Conservation (phyloP, 2,329 filamentous ascomycete species). For the Parastagonospora avenae region DNA sequence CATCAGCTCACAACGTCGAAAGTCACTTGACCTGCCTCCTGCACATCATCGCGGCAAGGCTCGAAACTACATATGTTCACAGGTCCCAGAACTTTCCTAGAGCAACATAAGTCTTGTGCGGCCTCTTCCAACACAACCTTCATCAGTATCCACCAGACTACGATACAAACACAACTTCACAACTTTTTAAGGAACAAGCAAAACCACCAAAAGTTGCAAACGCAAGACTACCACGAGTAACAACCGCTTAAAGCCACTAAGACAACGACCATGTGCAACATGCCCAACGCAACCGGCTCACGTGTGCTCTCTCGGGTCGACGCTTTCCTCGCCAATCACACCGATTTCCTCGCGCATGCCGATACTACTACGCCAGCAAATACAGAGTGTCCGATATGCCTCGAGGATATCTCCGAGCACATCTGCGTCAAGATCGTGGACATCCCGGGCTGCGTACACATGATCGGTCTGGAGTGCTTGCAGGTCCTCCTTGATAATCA, state of each 20-base stretch:
- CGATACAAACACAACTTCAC: too few species aligned
- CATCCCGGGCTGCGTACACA: conserved; percentile 17
- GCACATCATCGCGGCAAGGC: too few species aligned
- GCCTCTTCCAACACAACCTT: too few species aligned
- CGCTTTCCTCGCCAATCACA: conserved; percentile 7
- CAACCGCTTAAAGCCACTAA: background rate
- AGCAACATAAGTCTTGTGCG: too few species aligned
- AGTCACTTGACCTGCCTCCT: too few species aligned
- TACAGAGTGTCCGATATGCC: conserved; percentile 14
- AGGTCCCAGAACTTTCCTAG: too few species aligned
- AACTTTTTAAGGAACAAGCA: too few species aligned
- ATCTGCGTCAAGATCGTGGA: conserved; percentile 14
- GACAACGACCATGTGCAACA: background rate
- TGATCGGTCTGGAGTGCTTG: conserved; percentile 21
- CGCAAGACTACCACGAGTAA: too few species aligned
- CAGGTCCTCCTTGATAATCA: conserved; percentile 7
- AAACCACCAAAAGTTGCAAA: too few species aligned
- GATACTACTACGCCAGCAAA: background rate
- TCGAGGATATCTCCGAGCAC: conserved; percentile 11
- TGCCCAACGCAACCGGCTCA: background rate
- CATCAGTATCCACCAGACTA: too few species aligned
- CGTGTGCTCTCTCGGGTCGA: background rate
- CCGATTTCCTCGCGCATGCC: background rate
- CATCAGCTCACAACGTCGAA: too few species aligned
- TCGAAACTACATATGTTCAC: too few species aligned